Percentiles rank a stretch among this genome's conserved stretches.
These are phyloP conservation scores for Colletotrichum tabaci DNA, from an alignment of 2,329 filamentous ascomycete genomes.

Conservation along the genomic window DNA sequence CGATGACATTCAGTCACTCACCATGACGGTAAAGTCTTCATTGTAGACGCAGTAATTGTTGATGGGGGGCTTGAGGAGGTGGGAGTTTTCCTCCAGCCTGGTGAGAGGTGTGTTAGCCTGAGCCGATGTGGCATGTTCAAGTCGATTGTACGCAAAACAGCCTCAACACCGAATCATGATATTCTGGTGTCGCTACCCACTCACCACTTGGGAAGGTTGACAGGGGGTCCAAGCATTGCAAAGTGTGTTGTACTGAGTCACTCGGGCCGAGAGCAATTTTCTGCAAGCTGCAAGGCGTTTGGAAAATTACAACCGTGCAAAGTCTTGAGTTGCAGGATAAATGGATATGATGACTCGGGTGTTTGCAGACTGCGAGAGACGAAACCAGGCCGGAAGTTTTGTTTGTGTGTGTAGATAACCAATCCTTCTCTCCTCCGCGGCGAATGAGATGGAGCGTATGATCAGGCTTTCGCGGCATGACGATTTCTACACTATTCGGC, in stretches of 20 bases:
- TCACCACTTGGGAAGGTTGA: constrained; percentile 73
- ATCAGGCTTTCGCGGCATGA: constrained; percentile 16
- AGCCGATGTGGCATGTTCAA: constrained; percentile 1
- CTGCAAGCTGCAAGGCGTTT: neutral
- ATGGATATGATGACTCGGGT: constrained; percentile 15
- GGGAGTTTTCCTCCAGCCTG: constrained; percentile 92
- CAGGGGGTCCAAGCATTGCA: constrained; percentile 52
- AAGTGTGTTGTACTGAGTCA: constrained; percentile 21
- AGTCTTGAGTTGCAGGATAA: neutral
- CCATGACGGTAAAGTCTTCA: constrained; percentile 86
- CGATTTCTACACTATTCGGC: constrained; percentile 1
- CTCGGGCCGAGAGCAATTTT: constrained; percentile 1
- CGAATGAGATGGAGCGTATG: constrained; percentile 22
- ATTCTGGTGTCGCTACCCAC: constrained; percentile 54
- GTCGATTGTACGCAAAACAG: constrained; percentile 17
- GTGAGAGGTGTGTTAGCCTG: constrained; percentile 42
- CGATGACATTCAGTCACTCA: constrained; percentile 47
- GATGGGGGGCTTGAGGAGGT: constrained; percentile 92
- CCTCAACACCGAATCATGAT: constrained; percentile 17
- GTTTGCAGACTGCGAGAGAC: neutral
- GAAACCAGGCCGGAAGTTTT: neutral
- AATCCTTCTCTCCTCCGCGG: constrained; percentile 18
- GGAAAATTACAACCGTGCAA: neutral
- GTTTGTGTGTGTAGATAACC: constrained; percentile 15
- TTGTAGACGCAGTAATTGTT: constrained; percentile 99